Evolutionary conservation across 177 flowering plant genomes (phyloP).

Genomic region (Vitis hybrid): DNA sequence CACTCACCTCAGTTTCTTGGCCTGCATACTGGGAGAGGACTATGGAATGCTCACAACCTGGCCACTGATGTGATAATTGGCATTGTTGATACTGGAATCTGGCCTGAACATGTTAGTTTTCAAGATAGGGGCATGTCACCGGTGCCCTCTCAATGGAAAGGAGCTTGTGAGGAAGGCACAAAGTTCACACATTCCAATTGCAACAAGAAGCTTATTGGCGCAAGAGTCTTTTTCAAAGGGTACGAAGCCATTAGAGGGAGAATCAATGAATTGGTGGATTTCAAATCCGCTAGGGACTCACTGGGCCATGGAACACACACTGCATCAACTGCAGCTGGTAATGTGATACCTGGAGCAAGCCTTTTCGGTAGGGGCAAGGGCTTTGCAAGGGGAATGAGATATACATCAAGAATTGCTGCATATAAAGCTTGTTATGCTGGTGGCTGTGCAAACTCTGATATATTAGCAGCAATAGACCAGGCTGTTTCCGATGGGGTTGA

Average conservation of each 20-base stretch:
- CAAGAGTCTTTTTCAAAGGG: slow-evolving; percentile 53
- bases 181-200: slow-evolving; percentile 43
- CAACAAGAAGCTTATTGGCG: slow-evolving; percentile 70
- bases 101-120: slow-evolving; percentile 73
- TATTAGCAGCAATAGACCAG: slow-evolving; percentile 61
- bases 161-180: slow-evolving; percentile 48
- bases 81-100: slow-evolving; percentile 67
- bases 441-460: slow-evolving; percentile 55
- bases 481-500: slow-evolving; percentile 71
- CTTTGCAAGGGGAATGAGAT: slow-evolving; percentile 57
- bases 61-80: slow-evolving; percentile 60
- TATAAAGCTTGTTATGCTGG: slow-evolving; percentile 60
- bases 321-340: slow-evolving; percentile 71
- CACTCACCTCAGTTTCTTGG: slow-evolving; percentile 68
- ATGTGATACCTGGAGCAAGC: slow-evolving; percentile 39
- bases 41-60: slow-evolving; percentile 43
- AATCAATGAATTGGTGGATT: slow-evolving; percentile 45
- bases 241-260: slow-evolving; percentile 41
- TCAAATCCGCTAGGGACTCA: slow-evolving; percentile 48
- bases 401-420: slow-evolving; percentile 51
- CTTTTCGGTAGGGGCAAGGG: slow-evolving; percentile 56
- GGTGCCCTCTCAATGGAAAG: slow-evolving; percentile 59
- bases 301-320: slow-evolving; percentile 84
- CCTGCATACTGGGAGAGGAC: slow-evolving; percentile 47
- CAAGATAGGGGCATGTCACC: slow-evolving; percentile 32